A percentile compares a stretch with the other conserved stretches of the same genome.
These are phyloP conservation scores for Pilasporangium apinafurcum DNA, from an alignment of 352 stramenopile species.

Conservation along the genomic window DNA sequence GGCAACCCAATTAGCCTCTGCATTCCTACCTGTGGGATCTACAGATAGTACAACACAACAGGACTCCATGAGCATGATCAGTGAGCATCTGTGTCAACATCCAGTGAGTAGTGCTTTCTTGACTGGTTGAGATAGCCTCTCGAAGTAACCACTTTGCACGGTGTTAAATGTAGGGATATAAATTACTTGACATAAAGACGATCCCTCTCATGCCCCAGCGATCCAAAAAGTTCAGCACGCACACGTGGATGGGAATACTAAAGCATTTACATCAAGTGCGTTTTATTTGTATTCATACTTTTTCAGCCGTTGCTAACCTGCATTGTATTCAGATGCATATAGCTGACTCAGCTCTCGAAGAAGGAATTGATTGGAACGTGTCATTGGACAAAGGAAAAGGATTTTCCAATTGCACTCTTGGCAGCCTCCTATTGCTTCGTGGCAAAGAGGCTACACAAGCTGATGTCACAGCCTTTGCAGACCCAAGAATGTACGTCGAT, in stretches of 20 bases:
- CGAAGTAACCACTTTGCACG: background rate
- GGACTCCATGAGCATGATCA: constrained; percentile 31
- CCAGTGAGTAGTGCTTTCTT: constrained; percentile 43
- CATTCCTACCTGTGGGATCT: constrained; percentile 29
- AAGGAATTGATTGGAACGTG: constrained; percentile 55
- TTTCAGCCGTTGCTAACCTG: background rate
- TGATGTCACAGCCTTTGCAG: constrained; percentile 25
- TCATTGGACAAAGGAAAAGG: constrained; percentile 19
- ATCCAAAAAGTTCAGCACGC: constrained; percentile 66
- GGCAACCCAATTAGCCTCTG: constrained; percentile 47
- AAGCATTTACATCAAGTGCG: constrained; percentile 65
- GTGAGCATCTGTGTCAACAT: constrained; percentile 46
- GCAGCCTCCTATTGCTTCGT: constrained; percentile 45
- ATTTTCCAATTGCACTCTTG: constrained; percentile 30
- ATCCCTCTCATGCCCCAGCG: constrained; percentile 55
- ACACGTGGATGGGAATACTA: constrained; percentile 69
- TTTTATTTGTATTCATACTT: background rate
- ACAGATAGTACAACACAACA: background rate
- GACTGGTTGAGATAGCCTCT: too few species aligned
- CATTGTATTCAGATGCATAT: constrained; percentile 49
- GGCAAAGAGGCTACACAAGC: constrained; percentile 15
- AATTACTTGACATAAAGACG: constrained; percentile 67
- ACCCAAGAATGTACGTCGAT: constrained; percentile 34
- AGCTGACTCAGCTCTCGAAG: constrained; percentile 44
- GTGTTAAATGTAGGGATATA: constrained; percentile 33